Base-by-base conservation (phyloP, 108 stramenopile species). In the Fragilaria crotonensis region DNA sequence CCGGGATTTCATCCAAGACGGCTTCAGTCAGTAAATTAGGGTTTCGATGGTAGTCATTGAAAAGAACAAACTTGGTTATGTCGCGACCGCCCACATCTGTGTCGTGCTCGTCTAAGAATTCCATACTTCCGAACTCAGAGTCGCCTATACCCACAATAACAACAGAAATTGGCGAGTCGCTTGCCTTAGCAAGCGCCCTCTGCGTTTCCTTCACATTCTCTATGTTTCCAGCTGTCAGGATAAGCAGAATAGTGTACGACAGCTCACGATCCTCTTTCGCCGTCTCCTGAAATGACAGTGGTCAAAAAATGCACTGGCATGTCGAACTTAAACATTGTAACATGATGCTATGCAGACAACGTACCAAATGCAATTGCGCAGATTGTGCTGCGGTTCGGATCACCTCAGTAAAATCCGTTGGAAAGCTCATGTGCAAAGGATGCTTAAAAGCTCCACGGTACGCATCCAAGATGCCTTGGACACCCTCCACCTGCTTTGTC, bases 171-270 rank as follows among this genome's bases (percentile, higher is more conserved):
- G 93, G 89, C 33, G 83, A 73, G 29, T 83, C 70, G 56, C 81
- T 80, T 1, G 85, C 83, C 0, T 68, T 68, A 30, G 70, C 80
- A 47, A 92, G 65, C 11, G 59, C 55, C 32, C 76, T 52, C 63
- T 88, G 83, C 30, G 94, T 95, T 48, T 81, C 88, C 45, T 87
- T 56, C 45, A 94, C 76, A 64, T 97, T 89, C 46, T 80, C 79
- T 22, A 97, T 84, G 62, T 79, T 75, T 18, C 96, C 96, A 31
- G 94, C 91, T 0, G 96, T 97, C 53, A 97, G 61, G 41, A 97
- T 90, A 33, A 97, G 62, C 0, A 97, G 77, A 56, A 97, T 87
- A 14, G 87, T 81, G 60, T 97, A 95, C 14, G 86, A 81, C 61
- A 78, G 54, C 54, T 77, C 57, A 17, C 71, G 71, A 26, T 74